phyloP scores from a whole-genome alignment of 257 asterid species.

The Thymus quinquecostatus region DNA sequence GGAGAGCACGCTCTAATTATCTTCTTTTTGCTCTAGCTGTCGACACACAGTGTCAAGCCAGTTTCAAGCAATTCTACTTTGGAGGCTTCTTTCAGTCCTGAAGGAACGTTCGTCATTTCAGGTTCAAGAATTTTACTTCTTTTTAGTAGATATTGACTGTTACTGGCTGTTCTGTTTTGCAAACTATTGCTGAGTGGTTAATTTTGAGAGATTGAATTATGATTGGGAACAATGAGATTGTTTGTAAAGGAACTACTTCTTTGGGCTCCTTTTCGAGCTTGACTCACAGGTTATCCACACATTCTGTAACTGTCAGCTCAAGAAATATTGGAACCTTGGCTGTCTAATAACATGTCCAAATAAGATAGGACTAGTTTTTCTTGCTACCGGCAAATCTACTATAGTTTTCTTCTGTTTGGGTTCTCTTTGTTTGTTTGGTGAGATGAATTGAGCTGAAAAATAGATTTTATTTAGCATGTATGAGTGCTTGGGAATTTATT shows the following conservation, averaged over 20 bases:
- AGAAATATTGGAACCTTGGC: not conserved
- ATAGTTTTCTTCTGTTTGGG: not conserved
- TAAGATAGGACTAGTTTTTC: not conserved
- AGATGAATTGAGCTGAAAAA: not conserved
- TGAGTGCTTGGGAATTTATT: conserved; percentile 1
- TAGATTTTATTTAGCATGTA: not conserved
- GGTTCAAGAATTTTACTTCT: conserved; percentile 45
- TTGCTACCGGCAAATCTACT: conserved; percentile 11
- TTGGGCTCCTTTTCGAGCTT: not conserved
- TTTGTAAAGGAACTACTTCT: not conserved
- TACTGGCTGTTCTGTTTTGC: conserved; percentile 19
- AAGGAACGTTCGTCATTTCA: conserved; percentile 89
- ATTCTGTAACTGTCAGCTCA: conserved; percentile 2
- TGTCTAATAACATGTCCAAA: not conserved
- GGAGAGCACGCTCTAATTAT: conserved; percentile 19
- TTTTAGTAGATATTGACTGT: not conserved
- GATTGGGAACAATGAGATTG: conserved; percentile 7
- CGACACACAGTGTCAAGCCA: conserved; percentile 82
- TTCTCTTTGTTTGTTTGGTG: not conserved
- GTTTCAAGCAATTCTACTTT: conserved; percentile 73
- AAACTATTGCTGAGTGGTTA: not conserved
- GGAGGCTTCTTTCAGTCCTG: conserved; percentile 98
- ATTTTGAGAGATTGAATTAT: not conserved
- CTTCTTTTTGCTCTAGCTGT: conserved; percentile 49
- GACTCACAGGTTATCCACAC: not conserved